Evolutionary conservation across 108 stramenopile genomes (phyloP).

Genomic region (Skeletonema grethae): DNA sequence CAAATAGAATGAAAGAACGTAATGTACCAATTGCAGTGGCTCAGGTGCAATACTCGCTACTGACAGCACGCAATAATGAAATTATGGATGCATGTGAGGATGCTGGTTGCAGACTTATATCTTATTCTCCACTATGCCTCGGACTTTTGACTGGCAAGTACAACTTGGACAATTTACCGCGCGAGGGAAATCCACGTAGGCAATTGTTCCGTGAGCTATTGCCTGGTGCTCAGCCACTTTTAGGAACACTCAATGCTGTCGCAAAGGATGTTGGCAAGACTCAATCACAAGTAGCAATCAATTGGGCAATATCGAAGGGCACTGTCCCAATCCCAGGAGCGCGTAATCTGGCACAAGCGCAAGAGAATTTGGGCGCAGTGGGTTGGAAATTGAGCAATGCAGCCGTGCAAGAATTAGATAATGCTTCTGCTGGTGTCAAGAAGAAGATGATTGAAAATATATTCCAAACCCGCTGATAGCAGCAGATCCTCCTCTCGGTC

Average conservation of each 20-base stretch:
- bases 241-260: constrained; percentile 67
- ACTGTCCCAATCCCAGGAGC: constrained; percentile 86
- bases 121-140: constrained; percentile 81
- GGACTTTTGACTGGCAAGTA: constrained; percentile 85
- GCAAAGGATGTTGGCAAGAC: constrained; percentile 72
- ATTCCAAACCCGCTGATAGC: constrained; percentile 66
- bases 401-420: constrained; percentile 71
- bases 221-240: constrained; percentile 66
- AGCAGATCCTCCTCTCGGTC: not conserved
- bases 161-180: constrained; percentile 72
- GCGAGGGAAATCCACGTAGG: constrained; percentile 63
- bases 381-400: constrained; percentile 64
- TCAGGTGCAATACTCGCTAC: constrained; percentile 83
- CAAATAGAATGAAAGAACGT: constrained; percentile 54
- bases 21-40: constrained; percentile 82
- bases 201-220: constrained; percentile 83
- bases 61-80: constrained; percentile 70
- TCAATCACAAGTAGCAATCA: constrained; percentile 87
- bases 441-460: constrained; percentile 91
- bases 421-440: constrained; percentile 57
- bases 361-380: constrained; percentile 70
- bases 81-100: constrained; percentile 81
- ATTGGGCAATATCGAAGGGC: constrained; percentile 89
- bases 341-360: constrained; percentile 65
- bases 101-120: constrained; percentile 70